Base-by-base conservation (phyloP, 139 green algal species). In the Yamagishiella unicocca region DNA sequence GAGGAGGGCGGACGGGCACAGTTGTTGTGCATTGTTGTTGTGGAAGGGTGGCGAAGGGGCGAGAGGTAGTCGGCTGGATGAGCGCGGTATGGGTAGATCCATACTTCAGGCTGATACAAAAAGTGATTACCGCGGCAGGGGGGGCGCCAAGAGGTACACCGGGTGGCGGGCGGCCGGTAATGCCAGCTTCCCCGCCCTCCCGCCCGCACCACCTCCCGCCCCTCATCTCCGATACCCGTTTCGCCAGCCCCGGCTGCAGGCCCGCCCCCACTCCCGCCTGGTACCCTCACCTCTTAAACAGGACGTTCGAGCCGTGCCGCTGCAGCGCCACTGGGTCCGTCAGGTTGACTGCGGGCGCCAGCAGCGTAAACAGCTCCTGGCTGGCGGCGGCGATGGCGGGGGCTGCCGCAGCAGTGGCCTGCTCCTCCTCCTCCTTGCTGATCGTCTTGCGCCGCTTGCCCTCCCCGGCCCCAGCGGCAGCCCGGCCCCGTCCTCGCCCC, bases 211-310 rank as follows among this genome's bases (percentile, higher is more conserved):
- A n/a, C n/a, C n/a, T n/a, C n/a, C n/a, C n/a, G n/a, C n/a, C n/a
- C n/a, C n/a, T n/a, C n/a, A n/a, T n/a, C n/a, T n/a, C n/a, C n/a
- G n/a, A n/a, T n/a, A n/a, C n/a, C n/a, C n/a, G n/a, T n/a, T n/a
- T n/a, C n/a, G n/a, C n/a, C n/a, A n/a, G n/a, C n/a, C n/a, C n/a
- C n/a, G n/a, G n/a, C n/a, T n/a, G n/a, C n/a, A n/a, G n/a, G n/a
- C n/a, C n/a, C n/a, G n/a, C n/a, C n/a, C n/a, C n/a, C n/a, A n/a
- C n/a, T n/a, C n/a, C n/a, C n/a, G n/a, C n/a, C n/a, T n/a, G n/a
- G n/a, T n/a, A n/a, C 50, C 19, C 70, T 38, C 38, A 78, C 70
- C 70, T 31, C 38, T 78, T 78, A 33, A 58, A 78, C 9, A 78
- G 3, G 9, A 78, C 54, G 37, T 37, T 37, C 27, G 29, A 22